Conservation (phyloP, 768 basidiomycete genomes). For the Psilocybe subaeruginosa region DNA sequence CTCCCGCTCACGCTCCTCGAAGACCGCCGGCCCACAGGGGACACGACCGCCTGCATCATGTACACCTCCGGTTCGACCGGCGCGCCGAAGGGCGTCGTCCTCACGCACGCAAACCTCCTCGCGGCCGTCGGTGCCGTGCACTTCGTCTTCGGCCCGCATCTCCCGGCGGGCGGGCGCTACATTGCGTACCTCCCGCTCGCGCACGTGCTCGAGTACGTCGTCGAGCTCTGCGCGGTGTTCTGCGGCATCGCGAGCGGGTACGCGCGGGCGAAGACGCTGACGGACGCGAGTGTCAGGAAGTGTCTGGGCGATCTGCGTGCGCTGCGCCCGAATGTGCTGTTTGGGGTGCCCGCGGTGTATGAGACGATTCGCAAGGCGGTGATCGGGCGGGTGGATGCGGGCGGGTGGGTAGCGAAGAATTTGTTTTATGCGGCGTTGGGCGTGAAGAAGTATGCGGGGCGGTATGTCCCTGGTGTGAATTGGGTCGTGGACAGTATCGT, state of each 20-base stretch:
- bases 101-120: slow-evolving; percentile 80
- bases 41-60: slow-evolving; percentile 44
- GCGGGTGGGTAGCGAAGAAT: slow-evolving; percentile 57
- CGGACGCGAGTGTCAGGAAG: slow-evolving; percentile 78
- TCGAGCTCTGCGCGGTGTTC: slow-evolving; percentile 72
- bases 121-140: slow-evolving; percentile 73
- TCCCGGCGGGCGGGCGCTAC: slow-evolving; percentile 55
- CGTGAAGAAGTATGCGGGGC: slow-evolving; percentile 51
- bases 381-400: slow-evolving; percentile 63
- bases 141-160: slow-evolving; percentile 59
- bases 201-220: slow-evolving; percentile 88
- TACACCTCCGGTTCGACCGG: slow-evolving; percentile 83
- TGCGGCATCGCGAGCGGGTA: slow-evolving; percentile 79
- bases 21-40: slow-evolving; percentile 35
- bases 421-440: slow-evolving; percentile 72
- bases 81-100: slow-evolving; percentile 84
- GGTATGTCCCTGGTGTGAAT: slow-evolving; percentile 56
- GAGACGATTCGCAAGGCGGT: slow-evolving; percentile 91
- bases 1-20: slow-evolving; percentile 47
- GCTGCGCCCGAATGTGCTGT: slow-evolving; percentile 77
- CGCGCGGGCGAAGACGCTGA: slow-evolving; percentile 86
- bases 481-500: slow-evolving; percentile 67
- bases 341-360: slow-evolving; percentile 90
- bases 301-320: slow-evolving; percentile 74
- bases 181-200: slow-evolving; percentile 87